Base-by-base conservation (phyloP, 225 moss, liverwort and hornwort genomes). In the Marchantia paleacea region DNA sequence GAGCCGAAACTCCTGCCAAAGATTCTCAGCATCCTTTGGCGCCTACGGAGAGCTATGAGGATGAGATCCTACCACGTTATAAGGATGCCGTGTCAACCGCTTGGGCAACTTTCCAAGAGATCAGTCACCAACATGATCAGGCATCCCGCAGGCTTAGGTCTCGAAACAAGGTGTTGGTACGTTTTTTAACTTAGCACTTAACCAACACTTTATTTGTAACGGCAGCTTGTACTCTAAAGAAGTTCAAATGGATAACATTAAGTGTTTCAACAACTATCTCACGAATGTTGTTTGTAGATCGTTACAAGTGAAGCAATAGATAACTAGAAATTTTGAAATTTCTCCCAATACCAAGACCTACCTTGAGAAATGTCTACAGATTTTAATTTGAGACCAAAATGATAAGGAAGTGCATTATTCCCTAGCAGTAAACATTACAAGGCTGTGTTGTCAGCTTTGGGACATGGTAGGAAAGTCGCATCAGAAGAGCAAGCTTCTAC, bases 21-120 rank as follows among this genome's bases (percentile, higher is more conserved):
- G 71, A 75, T 64, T 65, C 69, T 3, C 77, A 69, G 64, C 73
- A 80, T 51, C 28, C 75, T 53, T 61, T 77, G 8, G 61, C 78
- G 69, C 88, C 88, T 49, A 85, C 85, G 39, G 97, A 92, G 83
- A 85, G 84, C 80, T 99, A 99, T 53, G 95, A 99, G 52, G 83
- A 90, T 79, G 87, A 92, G 80, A 95, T 95, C 60, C 72, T 95
- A 65, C 97, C 93, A 55, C 91, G 95, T 54, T 99, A 95, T 75
- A 95, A 91, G 81, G 95, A 95, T 76, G 97, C 97, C 52, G 90
- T 95, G 30, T 81, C 92, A 79, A 81, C 79, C 68, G 97, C 97
- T 73, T 99, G 97, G 97, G 82, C 87, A 85, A 89, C 92, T n/a
- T 94, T 91, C 84, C 70, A 82, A 78, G 78, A 53, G 26, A 18